These are phyloP conservation scores for Patellaria atrata DNA, from an alignment of 495 filamentous ascomycete species.

Conservation along the genomic window DNA sequence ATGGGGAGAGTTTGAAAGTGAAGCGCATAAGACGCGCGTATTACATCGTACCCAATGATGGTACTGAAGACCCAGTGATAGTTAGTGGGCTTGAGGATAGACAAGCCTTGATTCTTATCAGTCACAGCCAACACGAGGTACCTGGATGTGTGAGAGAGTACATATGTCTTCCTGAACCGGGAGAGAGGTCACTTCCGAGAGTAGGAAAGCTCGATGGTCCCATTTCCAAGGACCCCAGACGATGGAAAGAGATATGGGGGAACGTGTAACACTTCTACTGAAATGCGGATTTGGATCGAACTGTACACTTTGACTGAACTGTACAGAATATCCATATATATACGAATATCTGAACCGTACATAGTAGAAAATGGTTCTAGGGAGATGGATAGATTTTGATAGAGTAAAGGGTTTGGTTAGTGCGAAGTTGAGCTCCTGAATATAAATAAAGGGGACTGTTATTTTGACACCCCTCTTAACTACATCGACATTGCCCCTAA, in stretches of 20 bases:
- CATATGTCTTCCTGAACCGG: slow-evolving; percentile 61
- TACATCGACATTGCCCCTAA: too few species aligned
- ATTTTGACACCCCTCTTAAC: too few species aligned
- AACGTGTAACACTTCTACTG: too few species aligned
- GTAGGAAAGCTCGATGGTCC: slow-evolving; percentile 43
- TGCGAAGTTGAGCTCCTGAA: too few species aligned
- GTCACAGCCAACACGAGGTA: slow-evolving; percentile 81
- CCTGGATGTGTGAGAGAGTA: slow-evolving; percentile 64
- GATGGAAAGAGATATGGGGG: slow-evolving; percentile 55
- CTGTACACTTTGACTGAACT: too few species aligned
- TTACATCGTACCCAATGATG: slow-evolving; percentile 31
- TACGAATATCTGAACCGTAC: too few species aligned
- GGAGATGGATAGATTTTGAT: too few species aligned
- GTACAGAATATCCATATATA: too few species aligned
- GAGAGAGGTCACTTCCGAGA: slow-evolving; percentile 40
- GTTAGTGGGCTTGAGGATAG: slow-evolving; percentile 42
- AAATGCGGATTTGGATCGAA: too few species aligned
- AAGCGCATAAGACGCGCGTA: slow-evolving; percentile 4
- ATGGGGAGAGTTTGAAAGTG: slow-evolving; percentile 21
- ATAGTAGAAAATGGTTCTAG: too few species aligned
- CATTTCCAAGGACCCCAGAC: slow-evolving; percentile 34
- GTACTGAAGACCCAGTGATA: slow-evolving; percentile 27
- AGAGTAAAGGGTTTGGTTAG: too few species aligned
- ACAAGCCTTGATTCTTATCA: slow-evolving; percentile 75
- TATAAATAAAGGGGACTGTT: too few species aligned